Percentiles rank a stretch among this genome's conserved stretches.
Evolutionary conservation across 2,329 filamentous ascomycete species (phyloP).

Genomic region (Phyllosticta citribraziliensis): DNA sequence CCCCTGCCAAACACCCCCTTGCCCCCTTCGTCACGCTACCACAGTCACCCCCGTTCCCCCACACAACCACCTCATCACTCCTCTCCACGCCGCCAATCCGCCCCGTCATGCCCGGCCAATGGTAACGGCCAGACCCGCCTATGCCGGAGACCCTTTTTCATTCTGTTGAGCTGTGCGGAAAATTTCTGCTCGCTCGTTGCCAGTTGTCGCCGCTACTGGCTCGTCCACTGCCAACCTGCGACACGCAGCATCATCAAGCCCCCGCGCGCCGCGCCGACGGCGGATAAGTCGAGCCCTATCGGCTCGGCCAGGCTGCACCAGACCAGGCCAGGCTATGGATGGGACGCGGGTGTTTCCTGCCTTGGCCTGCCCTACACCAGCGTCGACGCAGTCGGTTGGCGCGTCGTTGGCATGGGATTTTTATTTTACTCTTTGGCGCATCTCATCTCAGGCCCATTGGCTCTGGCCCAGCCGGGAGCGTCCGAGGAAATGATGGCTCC

Average conservation of each 20-base stretch:
- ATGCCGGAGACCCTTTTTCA: neutral
- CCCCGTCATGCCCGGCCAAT: neutral
- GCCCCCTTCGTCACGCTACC: neutral
- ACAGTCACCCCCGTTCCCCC: neutral
- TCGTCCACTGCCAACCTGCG: neutral
- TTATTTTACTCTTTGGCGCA: neutral
- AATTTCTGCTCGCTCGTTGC: neutral
- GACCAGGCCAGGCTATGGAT: neutral
- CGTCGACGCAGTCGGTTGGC: no score
- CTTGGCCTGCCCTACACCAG: neutral
- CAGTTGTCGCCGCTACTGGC: neutral
- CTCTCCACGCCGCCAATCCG: neutral
- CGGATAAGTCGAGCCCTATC: neutral
- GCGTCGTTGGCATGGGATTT: no score
- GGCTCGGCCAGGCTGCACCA: neutral
- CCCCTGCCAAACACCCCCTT: neutral
- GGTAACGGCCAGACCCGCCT: neutral
- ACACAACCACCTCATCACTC: neutral
- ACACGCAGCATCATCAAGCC: neutral
- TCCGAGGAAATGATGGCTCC: neutral
- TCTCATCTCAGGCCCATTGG: neutral
- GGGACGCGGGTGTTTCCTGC: neutral
- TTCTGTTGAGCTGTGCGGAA: neutral
- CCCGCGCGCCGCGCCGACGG: no score
- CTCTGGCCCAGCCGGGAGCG: neutral